Conservation (phyloP, 768 basidiomycete genomes). For the Tylopilus felleus region DNA sequence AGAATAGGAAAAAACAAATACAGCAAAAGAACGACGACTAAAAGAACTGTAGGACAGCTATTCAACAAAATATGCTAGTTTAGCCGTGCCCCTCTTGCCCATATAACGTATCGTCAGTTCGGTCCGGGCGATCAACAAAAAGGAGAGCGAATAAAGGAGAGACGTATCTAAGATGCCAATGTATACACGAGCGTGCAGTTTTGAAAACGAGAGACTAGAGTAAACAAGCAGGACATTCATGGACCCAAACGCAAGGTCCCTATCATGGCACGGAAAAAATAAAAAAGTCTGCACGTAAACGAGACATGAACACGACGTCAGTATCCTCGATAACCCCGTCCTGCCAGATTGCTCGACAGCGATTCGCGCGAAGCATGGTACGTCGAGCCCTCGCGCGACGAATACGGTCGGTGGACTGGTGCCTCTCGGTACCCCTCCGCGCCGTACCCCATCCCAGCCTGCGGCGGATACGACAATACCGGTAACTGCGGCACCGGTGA, state of each 20-base stretch:
- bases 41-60: background rate
- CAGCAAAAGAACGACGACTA: background rate
- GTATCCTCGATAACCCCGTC: conserved; percentile 31
- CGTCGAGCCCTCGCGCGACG: conserved; percentile 15
- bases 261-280: no score
- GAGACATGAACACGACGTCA: background rate
- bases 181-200: background rate
- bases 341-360: conserved; percentile 24
- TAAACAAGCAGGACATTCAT: background rate
- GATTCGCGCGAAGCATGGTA: conserved; percentile 18
- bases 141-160: background rate
- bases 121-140: background rate
- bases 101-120: no score
- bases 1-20: no score
- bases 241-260: no score
- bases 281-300: background rate
- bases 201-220: background rate
- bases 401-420: conserved; percentile 57
- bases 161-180: background rate
- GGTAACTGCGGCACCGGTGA: conserved; percentile 35
- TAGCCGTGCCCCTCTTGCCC: background rate
- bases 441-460: conserved; percentile 21
- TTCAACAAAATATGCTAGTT: background rate
- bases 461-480: conserved; percentile 37
- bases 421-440: conserved; percentile 51